Percentiles rank a stretch among this genome's conserved stretches.
phyloP scores from a whole-genome alignment of 2,329 filamentous ascomycete genomes.

The Setomelanomma holmii region DNA sequence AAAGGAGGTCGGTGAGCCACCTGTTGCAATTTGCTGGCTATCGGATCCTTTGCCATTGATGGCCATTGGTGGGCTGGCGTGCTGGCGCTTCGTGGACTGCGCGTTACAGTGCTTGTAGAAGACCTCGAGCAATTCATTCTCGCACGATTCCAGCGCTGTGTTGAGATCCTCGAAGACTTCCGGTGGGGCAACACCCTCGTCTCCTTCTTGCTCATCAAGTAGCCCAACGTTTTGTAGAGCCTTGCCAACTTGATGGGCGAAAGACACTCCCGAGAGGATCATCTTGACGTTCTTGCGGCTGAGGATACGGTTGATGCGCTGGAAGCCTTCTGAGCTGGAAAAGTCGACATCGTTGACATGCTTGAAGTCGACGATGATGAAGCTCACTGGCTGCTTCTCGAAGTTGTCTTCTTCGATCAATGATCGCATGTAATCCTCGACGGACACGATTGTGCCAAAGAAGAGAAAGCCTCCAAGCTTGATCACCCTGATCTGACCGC shows the following conservation, averaged over 20 bases:
- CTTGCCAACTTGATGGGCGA: conserved; percentile 76
- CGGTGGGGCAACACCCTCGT: conserved; percentile 58
- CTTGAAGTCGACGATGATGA: conserved; percentile 85
- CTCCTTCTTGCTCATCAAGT: conserved; percentile 73
- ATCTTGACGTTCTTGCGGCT: conserved; percentile 78
- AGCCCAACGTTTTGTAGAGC: conserved; percentile 85
- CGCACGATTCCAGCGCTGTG: conserved; percentile 89
- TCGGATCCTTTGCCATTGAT: conserved; percentile 30
- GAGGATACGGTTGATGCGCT: conserved; percentile 85
- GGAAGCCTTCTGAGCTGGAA: conserved; percentile 94
- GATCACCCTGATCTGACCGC: conserved; percentile 86
- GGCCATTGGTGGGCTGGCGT: conserved; percentile 43
- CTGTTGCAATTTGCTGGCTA: conserved; percentile 18
- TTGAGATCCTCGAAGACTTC: conserved; percentile 88
- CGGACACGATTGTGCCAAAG: conserved; percentile 95
- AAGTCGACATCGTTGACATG: conserved; percentile 95
- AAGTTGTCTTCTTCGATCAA: conserved; percentile 87
- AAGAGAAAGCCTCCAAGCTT: conserved; percentile 97
- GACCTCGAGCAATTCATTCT: conserved; percentile 86
- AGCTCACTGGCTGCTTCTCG: conserved; percentile 78
- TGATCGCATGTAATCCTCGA: conserved; percentile 84
- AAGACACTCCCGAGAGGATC: conserved; percentile 81
- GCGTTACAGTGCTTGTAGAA: conserved; percentile 54
- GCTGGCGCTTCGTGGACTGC: conserved; percentile 52
- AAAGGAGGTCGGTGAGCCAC: conserved; percentile 32